These are phyloP conservation scores for Rhytidhysteron rufulum DNA, from an alignment of 2,329 filamentous ascomycete genomes.

Conservation along the genomic window DNA sequence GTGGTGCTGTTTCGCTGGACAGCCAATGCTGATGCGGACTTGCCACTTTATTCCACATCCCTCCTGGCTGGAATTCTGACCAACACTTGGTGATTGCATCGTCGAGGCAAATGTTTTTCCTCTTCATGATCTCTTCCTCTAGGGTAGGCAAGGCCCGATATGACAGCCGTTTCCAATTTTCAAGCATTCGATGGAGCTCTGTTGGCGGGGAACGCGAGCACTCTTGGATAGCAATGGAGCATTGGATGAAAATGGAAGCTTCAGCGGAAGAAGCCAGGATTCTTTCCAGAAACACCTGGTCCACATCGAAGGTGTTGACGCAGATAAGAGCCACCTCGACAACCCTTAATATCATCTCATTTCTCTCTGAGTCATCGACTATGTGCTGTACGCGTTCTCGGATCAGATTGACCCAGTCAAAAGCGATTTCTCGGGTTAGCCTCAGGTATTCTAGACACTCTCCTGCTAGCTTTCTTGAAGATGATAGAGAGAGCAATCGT, in stretches of 20 bases:
- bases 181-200: too few species aligned
- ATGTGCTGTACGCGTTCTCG: constrained; percentile 18
- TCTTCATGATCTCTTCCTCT: too few species aligned
- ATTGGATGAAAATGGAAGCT: constrained; percentile 15
- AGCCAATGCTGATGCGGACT: too few species aligned
- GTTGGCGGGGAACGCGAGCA: constrained; percentile 6
- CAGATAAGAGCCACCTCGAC: constrained; percentile 44
- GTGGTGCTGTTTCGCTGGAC: too few species aligned
- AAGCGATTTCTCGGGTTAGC: constrained; percentile 27
- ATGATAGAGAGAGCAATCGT: constrained; percentile 43
- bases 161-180: too few species aligned
- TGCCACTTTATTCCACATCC: too few species aligned
- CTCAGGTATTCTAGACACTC: constrained; percentile 30
- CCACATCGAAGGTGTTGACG: constrained; percentile 44
- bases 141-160: too few species aligned
- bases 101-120: too few species aligned
- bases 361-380: constrained; percentile 22
- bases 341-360: constrained; percentile 28
- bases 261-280: constrained; percentile 21
- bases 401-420: constrained; percentile 41
- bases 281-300: constrained; percentile 22
- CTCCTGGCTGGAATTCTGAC: too few species aligned
- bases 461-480: constrained; percentile 11
- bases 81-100: too few species aligned
- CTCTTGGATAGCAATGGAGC: constrained; percentile 19